Conservation (phyloP, 495 filamentous ascomycete genomes). For the Penicillium verhagenii region DNA sequence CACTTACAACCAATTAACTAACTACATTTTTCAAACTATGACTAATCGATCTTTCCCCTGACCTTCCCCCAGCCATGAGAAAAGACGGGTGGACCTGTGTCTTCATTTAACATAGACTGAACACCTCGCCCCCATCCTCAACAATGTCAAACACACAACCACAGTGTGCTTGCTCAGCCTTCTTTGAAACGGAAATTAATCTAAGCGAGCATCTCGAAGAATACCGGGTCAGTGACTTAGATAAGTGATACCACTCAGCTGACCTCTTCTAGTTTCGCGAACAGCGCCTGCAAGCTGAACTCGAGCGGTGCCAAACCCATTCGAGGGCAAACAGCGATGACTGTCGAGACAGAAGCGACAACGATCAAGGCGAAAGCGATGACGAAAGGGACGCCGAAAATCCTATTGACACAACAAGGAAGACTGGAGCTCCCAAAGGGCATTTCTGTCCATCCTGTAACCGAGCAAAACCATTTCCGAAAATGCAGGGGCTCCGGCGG, state of each 20-base stretch:
- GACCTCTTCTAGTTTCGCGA: slow-evolving; percentile 19
- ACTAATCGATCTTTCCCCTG: slow-evolving; percentile 7
- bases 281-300: slow-evolving; percentile 16
- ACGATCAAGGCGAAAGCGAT: slow-evolving; percentile 14
- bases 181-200: slow-evolving; percentile 16
- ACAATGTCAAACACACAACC: slow-evolving; percentile 17
- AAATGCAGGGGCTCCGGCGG: slow-evolving; percentile 16
- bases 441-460: slow-evolving; percentile 18
- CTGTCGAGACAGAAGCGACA: slow-evolving; percentile 13
- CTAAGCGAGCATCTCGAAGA: slow-evolving; percentile 17
- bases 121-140: slow-evolving; percentile 7
- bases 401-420: slow-evolving; percentile 5
- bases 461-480: slow-evolving; percentile 17
- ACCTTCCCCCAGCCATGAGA: slow-evolving; percentile 2
- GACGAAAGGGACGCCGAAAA: slow-evolving; percentile 8
- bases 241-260: slow-evolving; percentile 11
- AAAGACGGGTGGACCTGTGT: slow-evolving; percentile 10
- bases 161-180: slow-evolving; percentile 21
- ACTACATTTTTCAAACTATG: not conserved
- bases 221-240: slow-evolving; percentile 19
- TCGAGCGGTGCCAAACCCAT: slow-evolving; percentile 15
- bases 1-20: not conserved
- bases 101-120: not conserved
- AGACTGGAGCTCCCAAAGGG: slow-evolving; percentile 11
- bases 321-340: slow-evolving; percentile 18